Percentiles rank a stretch among this genome's conserved stretches.
phyloP scores from a whole-genome alignment of 768 basidiomycete genomes.

The Russula virescens region DNA sequence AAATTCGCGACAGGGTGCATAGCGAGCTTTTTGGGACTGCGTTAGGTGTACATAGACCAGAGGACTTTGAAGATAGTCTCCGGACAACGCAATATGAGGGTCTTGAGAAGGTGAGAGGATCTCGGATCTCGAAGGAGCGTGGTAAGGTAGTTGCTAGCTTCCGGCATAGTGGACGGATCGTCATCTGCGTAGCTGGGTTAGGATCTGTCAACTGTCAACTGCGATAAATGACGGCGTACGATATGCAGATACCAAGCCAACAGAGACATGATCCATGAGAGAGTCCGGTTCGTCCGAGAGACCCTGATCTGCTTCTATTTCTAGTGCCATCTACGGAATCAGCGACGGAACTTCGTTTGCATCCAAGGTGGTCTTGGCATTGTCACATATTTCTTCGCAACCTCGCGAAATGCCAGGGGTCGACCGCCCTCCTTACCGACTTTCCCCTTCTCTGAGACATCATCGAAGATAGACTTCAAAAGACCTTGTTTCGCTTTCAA shows the following conservation, averaged over 20 bases:
- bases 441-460: conserved; percentile 33
- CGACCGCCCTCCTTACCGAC: conserved; percentile 21
- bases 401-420: conserved; percentile 43
- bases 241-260: conserved; percentile 62
- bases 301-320: conserved; percentile 69
- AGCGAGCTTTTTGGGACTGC: conserved; percentile 66
- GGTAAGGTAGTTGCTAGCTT: conserved; percentile 71
- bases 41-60: conserved; percentile 75
- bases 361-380: conserved; percentile 46
- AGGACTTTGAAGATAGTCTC: conserved; percentile 53
- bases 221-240: conserved; percentile 40
- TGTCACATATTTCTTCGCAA: conserved; percentile 44
- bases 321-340: conserved; percentile 60
- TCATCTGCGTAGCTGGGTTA: conserved; percentile 32
- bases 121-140: conserved; percentile 81
- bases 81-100: conserved; percentile 60
- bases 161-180: conserved; percentile 34
- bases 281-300: conserved; percentile 56
- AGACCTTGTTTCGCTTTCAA: conserved; percentile 79
- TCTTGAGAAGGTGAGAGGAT: conserved; percentile 87
- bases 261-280: conserved; percentile 74
- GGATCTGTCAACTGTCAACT: background rate
- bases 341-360: conserved; percentile 73
- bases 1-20: conserved; percentile 84
- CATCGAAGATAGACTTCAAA: conserved; percentile 72